Evolutionary conservation across 805 yeast species (phyloP).

Genomic region (Candida lessepsii): DNA sequence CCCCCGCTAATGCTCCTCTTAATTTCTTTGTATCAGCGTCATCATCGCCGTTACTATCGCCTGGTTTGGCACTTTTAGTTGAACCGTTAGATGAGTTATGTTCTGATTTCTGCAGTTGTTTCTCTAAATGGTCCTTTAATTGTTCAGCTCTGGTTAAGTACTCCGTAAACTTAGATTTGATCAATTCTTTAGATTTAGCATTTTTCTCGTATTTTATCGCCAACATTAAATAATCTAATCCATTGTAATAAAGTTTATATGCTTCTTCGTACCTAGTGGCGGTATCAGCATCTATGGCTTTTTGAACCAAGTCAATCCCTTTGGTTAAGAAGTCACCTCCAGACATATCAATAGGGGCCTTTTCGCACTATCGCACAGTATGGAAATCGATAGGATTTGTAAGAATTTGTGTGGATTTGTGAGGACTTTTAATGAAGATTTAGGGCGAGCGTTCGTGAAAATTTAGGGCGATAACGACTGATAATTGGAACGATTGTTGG

Average conservation of each 20-base stretch:
- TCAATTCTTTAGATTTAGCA: slow-evolving; percentile 81
- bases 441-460: no score
- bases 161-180: slow-evolving; percentile 85
- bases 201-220: slow-evolving; percentile 94
- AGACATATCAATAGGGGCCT: slow-evolving; percentile 7
- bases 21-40: slow-evolving; percentile 84
- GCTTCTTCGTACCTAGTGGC: slow-evolving; percentile 92
- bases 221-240: slow-evolving; percentile 90
- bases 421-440: background rate
- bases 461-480: no score
- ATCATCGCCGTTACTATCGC: slow-evolving; percentile 49
- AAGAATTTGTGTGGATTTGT: no score
- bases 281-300: slow-evolving; percentile 92
- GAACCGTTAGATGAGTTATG: slow-evolving; percentile 56
- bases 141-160: slow-evolving; percentile 92
- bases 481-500: no score
- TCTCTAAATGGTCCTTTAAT: slow-evolving; percentile 82
- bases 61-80: slow-evolving; percentile 51
- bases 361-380: slow-evolving; percentile 3
- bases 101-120: slow-evolving; percentile 53
- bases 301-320: slow-evolving; percentile 92
- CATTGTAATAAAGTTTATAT: slow-evolving; percentile 86
- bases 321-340: slow-evolving; percentile 73
- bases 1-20: slow-evolving; percentile 87
- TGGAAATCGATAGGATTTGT: no score